Base-by-base conservation (phyloP, 176 grass and related monocot species). In the Musa itinerans region DNA sequence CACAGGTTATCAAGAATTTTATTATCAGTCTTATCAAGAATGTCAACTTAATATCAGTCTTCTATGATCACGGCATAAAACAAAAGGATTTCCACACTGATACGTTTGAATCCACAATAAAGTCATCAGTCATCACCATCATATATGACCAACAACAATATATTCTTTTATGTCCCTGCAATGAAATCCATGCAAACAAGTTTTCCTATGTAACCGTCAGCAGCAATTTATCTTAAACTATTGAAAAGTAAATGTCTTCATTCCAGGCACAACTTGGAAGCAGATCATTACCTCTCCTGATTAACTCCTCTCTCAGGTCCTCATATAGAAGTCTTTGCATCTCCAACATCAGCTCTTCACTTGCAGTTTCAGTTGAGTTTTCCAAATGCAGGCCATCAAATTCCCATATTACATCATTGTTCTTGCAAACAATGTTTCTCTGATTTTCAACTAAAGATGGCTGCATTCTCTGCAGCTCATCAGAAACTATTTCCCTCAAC, bases 311-410 rank as follows among this genome's bases (percentile, higher is more conserved):
- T 82, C 90, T 85, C 29, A 98, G 72, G 71, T 93, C 88, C 81
- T 93, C 83, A 34, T 93, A 98, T 76, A 98, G 88, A 80, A 91
- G 75, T 56, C 82, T 89, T 85, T 98, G 90, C 88, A 93, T 93
- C 84, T 98, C 95, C 75, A 98, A 78, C 82, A 98, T 87, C 78
- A 91, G 48, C 13, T 98, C 90, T 87, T 91, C 95, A 76, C 78
- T 86, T 64, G 87, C 88, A 75, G 53, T 77, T 50, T 77, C 87
- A 75, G 68, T 74, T 76, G 88, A 78, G 11, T 27, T 81, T 64
- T 70, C 64, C 68, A 68, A 55, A 9, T 81, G 79, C 13, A 64
- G 86, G 27, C 86, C 92, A 71, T 91, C 82, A 77, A 83, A 93
- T 77, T 98, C 90, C 94, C 94, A 98, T 80, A 98, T 89, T 62